A percentile compares a stretch with the other conserved stretches of the same genome.
These are phyloP conservation scores for Ustilago sp. DNA, from an alignment of 1,284 basidiomycete genomes.

Conservation along the genomic window DNA sequence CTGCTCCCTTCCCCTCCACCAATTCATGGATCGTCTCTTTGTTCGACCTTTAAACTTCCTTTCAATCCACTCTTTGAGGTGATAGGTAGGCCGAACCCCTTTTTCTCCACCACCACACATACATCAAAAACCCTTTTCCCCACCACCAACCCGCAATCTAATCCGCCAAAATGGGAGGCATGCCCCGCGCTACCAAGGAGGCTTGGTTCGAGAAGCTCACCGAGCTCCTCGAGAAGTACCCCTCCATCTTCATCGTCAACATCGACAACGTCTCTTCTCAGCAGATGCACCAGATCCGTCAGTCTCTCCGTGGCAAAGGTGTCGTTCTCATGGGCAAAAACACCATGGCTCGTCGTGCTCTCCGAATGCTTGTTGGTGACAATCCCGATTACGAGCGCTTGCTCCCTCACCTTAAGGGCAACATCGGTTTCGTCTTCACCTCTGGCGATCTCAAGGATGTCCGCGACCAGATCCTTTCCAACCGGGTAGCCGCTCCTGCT, in stretches of 20 bases:
- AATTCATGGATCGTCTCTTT: constrained; percentile 17
- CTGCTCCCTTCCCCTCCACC: constrained; percentile 1
- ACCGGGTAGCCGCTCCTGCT: constrained; percentile 98
- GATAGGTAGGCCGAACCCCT: constrained; percentile 62
- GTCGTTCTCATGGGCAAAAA: constrained; percentile 99
- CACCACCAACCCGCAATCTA: constrained; percentile 3
- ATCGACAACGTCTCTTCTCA: constrained; percentile 99
- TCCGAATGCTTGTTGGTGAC: constrained; percentile 89
- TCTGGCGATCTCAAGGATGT: constrained; percentile 91
- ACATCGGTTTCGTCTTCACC: constrained; percentile 99
- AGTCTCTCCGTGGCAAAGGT: constrained; percentile 92
- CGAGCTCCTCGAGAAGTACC: constrained; percentile 90
- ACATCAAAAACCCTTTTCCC: constrained; percentile 9
- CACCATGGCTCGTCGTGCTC: constrained; percentile 99
- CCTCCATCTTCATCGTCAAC: constrained; percentile 97
- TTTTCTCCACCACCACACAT: neutral
- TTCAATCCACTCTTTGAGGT: constrained; percentile 63
- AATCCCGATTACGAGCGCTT: constrained; percentile 95
- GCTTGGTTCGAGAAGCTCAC: constrained; percentile 94
- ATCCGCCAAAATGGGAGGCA: constrained; percentile 79
- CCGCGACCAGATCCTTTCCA: constrained; percentile 89
- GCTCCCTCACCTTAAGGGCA: constrained; percentile 93
- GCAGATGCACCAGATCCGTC: constrained; percentile 98
- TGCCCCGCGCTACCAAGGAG: constrained; percentile 88
- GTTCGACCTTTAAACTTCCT: constrained; percentile 60